phyloP scores from a whole-genome alignment of 768 basidiomycete genomes.

The Suillus bovinus region DNA sequence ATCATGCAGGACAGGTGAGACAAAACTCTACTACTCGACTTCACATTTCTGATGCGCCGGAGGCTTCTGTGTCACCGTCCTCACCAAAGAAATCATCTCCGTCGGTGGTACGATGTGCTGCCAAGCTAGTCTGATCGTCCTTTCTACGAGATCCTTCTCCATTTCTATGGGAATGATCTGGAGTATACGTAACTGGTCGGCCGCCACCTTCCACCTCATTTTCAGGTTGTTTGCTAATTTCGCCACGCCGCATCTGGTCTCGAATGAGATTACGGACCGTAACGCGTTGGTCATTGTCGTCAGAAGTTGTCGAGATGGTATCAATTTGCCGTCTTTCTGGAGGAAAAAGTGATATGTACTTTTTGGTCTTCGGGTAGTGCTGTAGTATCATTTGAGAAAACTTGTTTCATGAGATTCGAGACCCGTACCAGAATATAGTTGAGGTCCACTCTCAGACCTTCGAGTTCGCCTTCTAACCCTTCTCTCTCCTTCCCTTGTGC shows the following conservation, averaged over 20 bases:
- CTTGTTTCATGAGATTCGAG: not conserved
- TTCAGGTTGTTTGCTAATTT: conserved; percentile 64
- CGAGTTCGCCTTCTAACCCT: conserved; percentile 48
- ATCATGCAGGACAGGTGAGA: not conserved
- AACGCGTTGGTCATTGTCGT: conserved; percentile 50
- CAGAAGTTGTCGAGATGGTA: conserved; percentile 7
- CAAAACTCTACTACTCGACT: not conserved
- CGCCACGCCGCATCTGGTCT: conserved; percentile 58
- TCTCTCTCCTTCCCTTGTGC: conserved; percentile 38
- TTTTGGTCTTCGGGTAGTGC: conserved; percentile 84
- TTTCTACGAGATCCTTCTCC: not conserved
- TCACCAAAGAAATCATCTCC: conserved; percentile 32
- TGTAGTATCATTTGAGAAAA: conserved; percentile 27
- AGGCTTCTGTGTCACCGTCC: conserved; percentile 19
- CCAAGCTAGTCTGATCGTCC: conserved; percentile 13
- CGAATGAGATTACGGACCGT: conserved; percentile 62
- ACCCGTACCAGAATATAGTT: conserved; percentile 80
- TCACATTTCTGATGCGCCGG: conserved; percentile 7
- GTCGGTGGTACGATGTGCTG: conserved; percentile 16
- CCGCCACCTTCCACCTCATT: conserved; percentile 23
- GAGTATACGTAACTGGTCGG: not conserved
- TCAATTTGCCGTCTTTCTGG: conserved; percentile 47
- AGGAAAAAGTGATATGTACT: conserved; percentile 91
- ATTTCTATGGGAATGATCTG: not conserved
- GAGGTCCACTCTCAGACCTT: conserved; percentile 77